Conservation (phyloP, 1,284 basidiomycete species). For the Naganishia liquefaciens region DNA sequence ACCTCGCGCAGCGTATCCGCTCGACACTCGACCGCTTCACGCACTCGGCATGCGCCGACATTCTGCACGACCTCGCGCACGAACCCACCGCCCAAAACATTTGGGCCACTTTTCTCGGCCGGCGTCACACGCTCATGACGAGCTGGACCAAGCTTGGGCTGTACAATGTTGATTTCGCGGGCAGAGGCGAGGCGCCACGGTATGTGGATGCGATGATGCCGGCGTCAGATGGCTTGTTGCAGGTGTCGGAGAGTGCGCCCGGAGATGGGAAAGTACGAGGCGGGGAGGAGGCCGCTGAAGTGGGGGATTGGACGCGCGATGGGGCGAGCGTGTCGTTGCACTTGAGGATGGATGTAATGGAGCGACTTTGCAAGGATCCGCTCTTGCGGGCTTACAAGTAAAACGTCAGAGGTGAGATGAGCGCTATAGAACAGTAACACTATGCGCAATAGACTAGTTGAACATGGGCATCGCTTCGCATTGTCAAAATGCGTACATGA, state of each 20-base stretch:
- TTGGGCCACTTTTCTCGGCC: constrained; percentile 56
- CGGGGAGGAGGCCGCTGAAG: neutral
- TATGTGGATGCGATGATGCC: constrained; percentile 54
- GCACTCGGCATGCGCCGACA: constrained; percentile 43
- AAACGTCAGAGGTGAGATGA: neutral
- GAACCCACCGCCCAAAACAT: constrained; percentile 46
- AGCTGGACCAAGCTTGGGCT: constrained; percentile 55
- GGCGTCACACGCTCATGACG: constrained; percentile 52
- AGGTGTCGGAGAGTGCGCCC: constrained; percentile 50
- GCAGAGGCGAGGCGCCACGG: constrained; percentile 36
- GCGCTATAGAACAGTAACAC: no score
- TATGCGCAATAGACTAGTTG: no score
- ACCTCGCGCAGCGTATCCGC: constrained; percentile 48
- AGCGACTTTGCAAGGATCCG: constrained; percentile 45
- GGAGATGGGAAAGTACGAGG: neutral
- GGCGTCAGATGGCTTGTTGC: constrained; percentile 53
- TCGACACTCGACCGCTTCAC: constrained; percentile 43
- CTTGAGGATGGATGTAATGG: constrained; percentile 46
- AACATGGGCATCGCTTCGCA: no score
- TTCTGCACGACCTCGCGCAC: constrained; percentile 55
- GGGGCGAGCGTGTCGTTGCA: constrained; percentile 46
- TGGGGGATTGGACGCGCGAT: constrained; percentile 43
- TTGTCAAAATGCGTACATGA: no score
- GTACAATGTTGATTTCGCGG: constrained; percentile 55
- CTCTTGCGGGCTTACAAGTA: constrained; percentile 16